Base-by-base conservation (phyloP, 164 flowering plant species). In the Chimonanthus salicifolius region DNA sequence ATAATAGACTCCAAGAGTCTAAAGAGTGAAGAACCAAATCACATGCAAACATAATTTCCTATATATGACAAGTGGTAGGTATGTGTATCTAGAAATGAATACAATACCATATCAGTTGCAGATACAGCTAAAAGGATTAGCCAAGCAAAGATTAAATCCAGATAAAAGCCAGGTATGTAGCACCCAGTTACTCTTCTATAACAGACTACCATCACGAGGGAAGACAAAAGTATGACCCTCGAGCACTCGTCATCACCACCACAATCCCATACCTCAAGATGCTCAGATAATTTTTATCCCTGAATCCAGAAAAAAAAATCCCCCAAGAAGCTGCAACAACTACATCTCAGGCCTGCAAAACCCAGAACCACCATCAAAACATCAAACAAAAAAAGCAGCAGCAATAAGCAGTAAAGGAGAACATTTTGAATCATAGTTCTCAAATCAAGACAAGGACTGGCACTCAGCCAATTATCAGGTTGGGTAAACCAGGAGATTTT, bases 261-360 rank as follows among this genome's bases (percentile, higher is more conserved):
- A 63, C 58, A 63, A 63, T 63, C 66, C n/a, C 58, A 18, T 18
- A 50, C 49, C 63, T 54, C 75, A 46, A 72, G 50, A 49, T 60
- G 48, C 72, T 65, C 66, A 75, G 72, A 77, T 73, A 74, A 69
- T 51, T 63, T 67, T 49, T 64, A 74, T 49, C 70, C 73, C 69
- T 68, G 77, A 73, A 76, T 71, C 76, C 72, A 74, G 60, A 72
- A 6, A 63, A 33, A n/a, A 54, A 69, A 46, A 47, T n/a, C n/a
- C n/a, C 68, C 76, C 49, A 43, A 4, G 33, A 54, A 48, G 73
- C 54, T 74, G 72, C 71, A 69, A 54, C 67, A 64, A 13, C 70
- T 62, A 9, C 1, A 20, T 46, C 66, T 82, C 75, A 84, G 49
- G 87, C 83, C 87, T 84, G 84, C 44, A 60, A 74, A 72, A 20